phyloP scores from a whole-genome alignment of 2,329 filamentous ascomycete genomes.

The Ophiocordyceps camponoti-floridani region DNA sequence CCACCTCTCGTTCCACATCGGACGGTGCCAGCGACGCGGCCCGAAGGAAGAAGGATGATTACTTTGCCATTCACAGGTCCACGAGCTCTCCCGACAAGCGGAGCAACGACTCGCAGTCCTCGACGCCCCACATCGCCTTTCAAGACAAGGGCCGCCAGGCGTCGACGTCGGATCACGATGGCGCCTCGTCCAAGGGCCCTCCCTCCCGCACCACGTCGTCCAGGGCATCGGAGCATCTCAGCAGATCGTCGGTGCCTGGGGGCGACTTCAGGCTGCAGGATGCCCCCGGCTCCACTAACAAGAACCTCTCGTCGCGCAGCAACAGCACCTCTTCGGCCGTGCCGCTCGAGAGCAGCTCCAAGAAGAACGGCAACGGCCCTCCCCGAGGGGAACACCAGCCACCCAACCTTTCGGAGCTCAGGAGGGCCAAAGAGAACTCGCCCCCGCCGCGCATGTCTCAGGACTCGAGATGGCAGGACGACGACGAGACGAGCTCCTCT shows the following conservation, averaged over 20 bases:
- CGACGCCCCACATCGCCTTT: conserved; percentile 80
- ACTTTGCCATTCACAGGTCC: conserved; percentile 32
- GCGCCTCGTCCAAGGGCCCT: conserved; percentile 27
- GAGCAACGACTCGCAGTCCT: conserved; percentile 26
- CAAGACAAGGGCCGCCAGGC: conserved; percentile 56
- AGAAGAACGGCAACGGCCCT: conserved; percentile 16
- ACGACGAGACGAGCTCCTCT: conserved; percentile 26
- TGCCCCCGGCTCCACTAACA: conserved; percentile 49
- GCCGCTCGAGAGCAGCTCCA: conserved; percentile 16
- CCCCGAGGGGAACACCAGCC: conserved; percentile 8
- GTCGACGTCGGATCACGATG: conserved; percentile 38
- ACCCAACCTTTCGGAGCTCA: conserved; percentile 8
- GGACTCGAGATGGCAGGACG: conserved; percentile 39
- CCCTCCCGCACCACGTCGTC: conserved; percentile 26
- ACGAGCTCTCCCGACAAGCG: conserved; percentile 23
- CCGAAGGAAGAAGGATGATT: conserved; percentile 38
- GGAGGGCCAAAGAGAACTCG: conserved; percentile 18
- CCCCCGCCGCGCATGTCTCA: conserved; percentile 33
- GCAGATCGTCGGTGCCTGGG: conserved; percentile 10
- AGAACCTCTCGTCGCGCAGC: conserved; percentile 21
- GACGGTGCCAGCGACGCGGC: conserved; percentile 25
- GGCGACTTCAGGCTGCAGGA: conserved; percentile 64
- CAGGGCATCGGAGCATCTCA: conserved; percentile 15
- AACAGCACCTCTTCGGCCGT: conserved; percentile 17
- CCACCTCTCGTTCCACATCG: conserved; percentile 34